Percentiles rank a stretch among this genome's conserved stretches.
Evolutionary conservation across 2,329 filamentous ascomycete genomes (phyloP).

Genomic region (Calonectria multiphialidica): DNA sequence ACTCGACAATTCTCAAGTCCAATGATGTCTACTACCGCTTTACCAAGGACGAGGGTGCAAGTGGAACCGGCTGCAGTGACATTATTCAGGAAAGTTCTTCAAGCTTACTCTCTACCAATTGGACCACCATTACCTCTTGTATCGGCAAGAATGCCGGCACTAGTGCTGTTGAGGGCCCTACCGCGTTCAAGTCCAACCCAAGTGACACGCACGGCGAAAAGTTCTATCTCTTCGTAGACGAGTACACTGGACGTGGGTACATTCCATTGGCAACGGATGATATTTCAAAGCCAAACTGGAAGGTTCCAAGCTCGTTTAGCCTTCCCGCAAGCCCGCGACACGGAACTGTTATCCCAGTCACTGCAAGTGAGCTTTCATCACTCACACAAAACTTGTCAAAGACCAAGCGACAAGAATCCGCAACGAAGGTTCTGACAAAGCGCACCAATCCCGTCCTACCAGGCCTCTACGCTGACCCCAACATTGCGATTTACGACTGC

Average conservation of each 20-base stretch:
- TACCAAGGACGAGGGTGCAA: conserved; percentile 66
- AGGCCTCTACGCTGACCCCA: conserved; percentile 59
- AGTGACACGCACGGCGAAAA: conserved; percentile 63
- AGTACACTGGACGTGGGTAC: conserved; percentile 64
- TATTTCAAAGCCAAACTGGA: conserved; percentile 62
- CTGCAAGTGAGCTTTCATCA: conserved; percentile 46
- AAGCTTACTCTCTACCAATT: conserved; percentile 53
- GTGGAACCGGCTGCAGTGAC: conserved; percentile 62
- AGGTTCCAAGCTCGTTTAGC: conserved; percentile 57
- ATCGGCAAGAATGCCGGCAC: conserved; percentile 64
- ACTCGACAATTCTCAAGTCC: conserved; percentile 62
- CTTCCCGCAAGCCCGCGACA: conserved; percentile 64
- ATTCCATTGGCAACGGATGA: conserved; percentile 65
- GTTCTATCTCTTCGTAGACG: conserved; percentile 68
- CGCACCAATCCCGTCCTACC: conserved; percentile 50
- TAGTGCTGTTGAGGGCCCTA: conserved; percentile 63
- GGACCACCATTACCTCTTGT: conserved; percentile 59
- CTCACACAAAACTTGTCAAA: conserved; percentile 16
- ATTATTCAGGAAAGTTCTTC: conserved; percentile 65
- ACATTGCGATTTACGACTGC: conserved; percentile 57
- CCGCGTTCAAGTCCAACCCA: conserved; percentile 63
- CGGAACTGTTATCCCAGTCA: conserved; percentile 65
- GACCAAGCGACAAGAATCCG: not conserved
- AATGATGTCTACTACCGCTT: conserved; percentile 62
- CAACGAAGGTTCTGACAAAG: conserved; percentile 18